Conservation (phyloP, 148 eudicot genomes). For the Talinum fruticosum region DNA sequence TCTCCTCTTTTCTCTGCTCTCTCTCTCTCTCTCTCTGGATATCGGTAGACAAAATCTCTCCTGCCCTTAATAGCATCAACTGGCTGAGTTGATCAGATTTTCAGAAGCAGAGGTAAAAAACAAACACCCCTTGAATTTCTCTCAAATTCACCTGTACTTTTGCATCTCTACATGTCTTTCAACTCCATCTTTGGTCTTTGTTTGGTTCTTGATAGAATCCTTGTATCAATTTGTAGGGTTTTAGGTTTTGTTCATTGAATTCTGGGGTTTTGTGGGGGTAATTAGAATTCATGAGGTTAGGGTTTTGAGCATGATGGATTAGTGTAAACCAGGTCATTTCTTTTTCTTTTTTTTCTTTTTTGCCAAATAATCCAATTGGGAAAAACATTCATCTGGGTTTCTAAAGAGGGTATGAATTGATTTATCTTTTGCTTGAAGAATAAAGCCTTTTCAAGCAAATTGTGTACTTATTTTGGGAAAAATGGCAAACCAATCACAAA, state of each 20-base stretch:
- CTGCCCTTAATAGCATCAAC: not conserved
- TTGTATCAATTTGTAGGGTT: slow-evolving; percentile 20
- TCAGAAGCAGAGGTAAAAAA: slow-evolving; percentile 9
- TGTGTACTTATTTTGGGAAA: not conserved
- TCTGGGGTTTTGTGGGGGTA: slow-evolving; percentile 6
- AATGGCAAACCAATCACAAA: slow-evolving; percentile 31
- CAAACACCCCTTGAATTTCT: not conserved
- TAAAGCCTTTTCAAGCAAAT: not conserved
- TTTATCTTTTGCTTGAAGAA: not conserved
- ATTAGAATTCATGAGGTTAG: not conserved
- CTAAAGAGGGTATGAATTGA: slow-evolving; percentile 1
- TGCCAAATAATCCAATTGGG: not conserved
- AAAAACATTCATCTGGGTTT: not conserved
- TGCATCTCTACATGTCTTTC: slow-evolving; percentile 7
- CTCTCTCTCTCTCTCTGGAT: slow-evolving; percentile 8
- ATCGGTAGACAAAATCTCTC: not conserved
- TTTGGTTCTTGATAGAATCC: slow-evolving; percentile 7
- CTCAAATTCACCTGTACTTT: not conserved
- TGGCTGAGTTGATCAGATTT: not conserved
- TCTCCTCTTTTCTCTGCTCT: not conserved
- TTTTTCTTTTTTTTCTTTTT: not conserved
- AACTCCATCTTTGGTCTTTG: not conserved
- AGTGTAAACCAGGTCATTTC: not conserved
- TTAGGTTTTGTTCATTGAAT: slow-evolving; percentile 11
- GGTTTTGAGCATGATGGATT: not conserved